phyloP scores from a whole-genome alignment of 768 basidiomycete genomes.

The Tylopilus subfusipes region DNA sequence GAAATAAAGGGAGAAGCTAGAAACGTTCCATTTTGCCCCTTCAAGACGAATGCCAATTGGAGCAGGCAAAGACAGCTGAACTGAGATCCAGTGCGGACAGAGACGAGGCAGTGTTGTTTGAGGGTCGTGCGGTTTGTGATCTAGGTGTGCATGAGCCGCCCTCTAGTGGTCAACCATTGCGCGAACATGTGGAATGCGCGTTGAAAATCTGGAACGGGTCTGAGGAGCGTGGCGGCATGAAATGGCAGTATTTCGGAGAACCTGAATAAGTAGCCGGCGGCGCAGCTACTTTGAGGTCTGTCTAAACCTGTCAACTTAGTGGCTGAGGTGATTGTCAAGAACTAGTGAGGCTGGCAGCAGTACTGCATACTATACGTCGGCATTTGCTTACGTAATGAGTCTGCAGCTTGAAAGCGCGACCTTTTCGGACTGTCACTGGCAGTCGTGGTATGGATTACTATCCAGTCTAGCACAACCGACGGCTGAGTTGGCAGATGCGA shows the following conservation, averaged over 20 bases:
- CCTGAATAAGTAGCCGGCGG: conserved; percentile 9
- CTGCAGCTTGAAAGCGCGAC: not conserved
- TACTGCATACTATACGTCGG: no score
- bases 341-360: no score
- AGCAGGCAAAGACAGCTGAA: conserved; percentile 1
- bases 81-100: conserved; percentile 8
- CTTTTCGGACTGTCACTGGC: no score
- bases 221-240: conserved; percentile 22
- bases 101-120: conserved; percentile 19
- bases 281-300: conserved; percentile 7
- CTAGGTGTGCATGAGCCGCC: conserved; percentile 22
- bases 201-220: conserved; percentile 29
- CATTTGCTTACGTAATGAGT: conserved; percentile 16
- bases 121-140: conserved; percentile 19
- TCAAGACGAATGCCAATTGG: not conserved
- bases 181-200: conserved; percentile 34
- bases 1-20: not conserved
- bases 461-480: not conserved
- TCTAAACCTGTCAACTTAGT: conserved; percentile 2
- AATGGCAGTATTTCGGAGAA: conserved; percentile 16
- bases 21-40: conserved; percentile 4
- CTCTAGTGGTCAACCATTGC: conserved; percentile 25
- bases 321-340: conserved; percentile 1
- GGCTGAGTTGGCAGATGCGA: not conserved
- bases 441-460: not conserved